These are phyloP conservation scores for Nadsonia fulvescens DNA, from an alignment of 805 yeast species.

Conservation along the genomic window DNA sequence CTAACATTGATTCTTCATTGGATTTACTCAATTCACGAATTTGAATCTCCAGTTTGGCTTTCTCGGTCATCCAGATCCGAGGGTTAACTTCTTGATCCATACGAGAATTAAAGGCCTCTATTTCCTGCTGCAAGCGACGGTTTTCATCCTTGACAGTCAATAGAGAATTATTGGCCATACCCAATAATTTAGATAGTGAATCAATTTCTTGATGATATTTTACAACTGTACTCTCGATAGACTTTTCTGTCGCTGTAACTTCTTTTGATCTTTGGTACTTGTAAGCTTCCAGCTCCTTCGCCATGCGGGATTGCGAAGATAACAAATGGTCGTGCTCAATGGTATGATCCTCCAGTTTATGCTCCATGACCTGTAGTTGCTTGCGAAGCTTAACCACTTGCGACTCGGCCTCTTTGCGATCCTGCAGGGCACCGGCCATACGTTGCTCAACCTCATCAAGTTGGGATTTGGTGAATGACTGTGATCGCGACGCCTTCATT, in stretches of 20 bases:
- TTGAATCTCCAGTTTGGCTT: conserved; percentile 17
- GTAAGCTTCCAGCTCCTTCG: conserved; percentile 39
- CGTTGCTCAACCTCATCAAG: conserved; percentile 31
- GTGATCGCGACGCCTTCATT: conserved; percentile 42
- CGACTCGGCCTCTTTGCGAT: conserved; percentile 32
- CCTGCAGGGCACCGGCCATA: conserved; percentile 31
- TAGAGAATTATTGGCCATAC: too few species aligned
- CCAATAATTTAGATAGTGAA: too few species aligned
- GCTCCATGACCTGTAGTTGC: conserved; percentile 34
- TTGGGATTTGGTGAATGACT: conserved; percentile 34
- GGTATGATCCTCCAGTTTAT: conserved; percentile 35
- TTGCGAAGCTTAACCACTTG: conserved; percentile 34
- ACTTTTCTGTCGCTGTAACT: conserved; percentile 45
- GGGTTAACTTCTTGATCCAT: conserved; percentile 3
- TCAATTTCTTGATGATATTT: too few species aligned
- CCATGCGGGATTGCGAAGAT: conserved; percentile 30
- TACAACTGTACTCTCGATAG: too few species aligned
- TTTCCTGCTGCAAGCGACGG: conserved; percentile 2
- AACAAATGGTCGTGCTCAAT: conserved; percentile 34
- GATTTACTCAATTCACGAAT: conserved; percentile 25
- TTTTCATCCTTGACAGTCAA: too few species aligned
- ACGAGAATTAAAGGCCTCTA: conserved; percentile 3
- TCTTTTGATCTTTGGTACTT: conserved; percentile 41
- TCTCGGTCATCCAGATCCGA: conserved; percentile 6
- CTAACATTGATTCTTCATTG: conserved; percentile 24